Evolutionary conservation across 371 early-diverging fungal species (phyloP).

Genomic region (Apophysomyces ossiformis): DNA sequence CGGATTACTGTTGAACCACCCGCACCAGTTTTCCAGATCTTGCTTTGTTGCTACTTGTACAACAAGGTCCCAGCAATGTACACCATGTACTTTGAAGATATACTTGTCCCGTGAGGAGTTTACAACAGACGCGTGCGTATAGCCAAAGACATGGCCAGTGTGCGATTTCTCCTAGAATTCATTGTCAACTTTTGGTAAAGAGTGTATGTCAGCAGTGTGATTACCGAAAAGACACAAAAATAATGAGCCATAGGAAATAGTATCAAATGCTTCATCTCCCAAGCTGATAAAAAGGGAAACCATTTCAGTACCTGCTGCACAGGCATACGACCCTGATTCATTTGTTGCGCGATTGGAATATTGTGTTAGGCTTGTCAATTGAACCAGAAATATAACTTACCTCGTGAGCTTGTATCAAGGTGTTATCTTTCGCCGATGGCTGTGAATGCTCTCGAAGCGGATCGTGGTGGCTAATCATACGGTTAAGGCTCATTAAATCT

Average conservation of each 20-base stretch:
- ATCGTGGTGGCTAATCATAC: constrained; percentile 21
- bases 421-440: constrained; percentile 9
- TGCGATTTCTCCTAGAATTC: constrained; percentile 16
- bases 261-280: constrained; percentile 61
- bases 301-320: constrained; percentile 51
- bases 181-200: background rate
- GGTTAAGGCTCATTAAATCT: constrained; percentile 39
- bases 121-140: background rate
- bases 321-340: constrained; percentile 44
- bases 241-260: constrained; percentile 54
- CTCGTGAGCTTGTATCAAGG: constrained; percentile 53
- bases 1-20: background rate
- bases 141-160: background rate
- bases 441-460: constrained; percentile 1
- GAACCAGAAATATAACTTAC: constrained; percentile 18
- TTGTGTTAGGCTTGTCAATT: too few species aligned
- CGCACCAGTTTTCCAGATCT: constrained; percentile 1
- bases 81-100: background rate
- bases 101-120: background rate
- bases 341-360: too few species aligned
- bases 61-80: background rate
- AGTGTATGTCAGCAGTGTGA: background rate
- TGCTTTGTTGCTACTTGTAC: constrained; percentile 5
- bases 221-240: constrained; percentile 58
- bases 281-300: constrained; percentile 54